These are phyloP conservation scores for Sarocladium kiliense DNA, from an alignment of 2,329 filamentous ascomycete species.

Conservation along the genomic window DNA sequence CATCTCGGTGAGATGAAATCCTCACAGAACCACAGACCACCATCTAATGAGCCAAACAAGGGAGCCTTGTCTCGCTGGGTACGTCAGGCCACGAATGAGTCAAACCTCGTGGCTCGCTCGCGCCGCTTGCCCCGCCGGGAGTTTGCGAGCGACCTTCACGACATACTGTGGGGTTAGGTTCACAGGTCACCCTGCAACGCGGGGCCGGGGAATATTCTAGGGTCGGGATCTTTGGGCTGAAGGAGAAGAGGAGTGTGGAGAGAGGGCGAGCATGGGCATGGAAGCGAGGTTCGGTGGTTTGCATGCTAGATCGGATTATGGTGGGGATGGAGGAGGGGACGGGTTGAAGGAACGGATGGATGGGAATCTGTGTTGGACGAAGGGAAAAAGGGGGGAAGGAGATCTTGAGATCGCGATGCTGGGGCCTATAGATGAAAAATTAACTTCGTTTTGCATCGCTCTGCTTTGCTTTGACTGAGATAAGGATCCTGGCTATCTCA, in stretches of 20 bases:
- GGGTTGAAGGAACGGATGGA: not conserved
- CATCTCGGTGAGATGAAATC: not conserved
- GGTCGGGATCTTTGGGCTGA: not conserved
- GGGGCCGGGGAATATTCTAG: conserved; percentile 5
- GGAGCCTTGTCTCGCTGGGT: too few relatives aligned
- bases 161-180: not conserved
- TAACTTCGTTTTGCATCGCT: not conserved
- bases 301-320: too few relatives aligned
- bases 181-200: not conserved
- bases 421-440: not conserved
- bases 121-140: not conserved
- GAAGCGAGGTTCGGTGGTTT: too few relatives aligned
- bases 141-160: not conserved
- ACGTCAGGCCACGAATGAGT: not conserved
- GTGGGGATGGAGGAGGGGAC: not conserved
- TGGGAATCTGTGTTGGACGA: not conserved
- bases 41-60: not conserved
- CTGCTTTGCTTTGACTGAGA: too few relatives aligned
- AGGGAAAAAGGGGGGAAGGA: not conserved
- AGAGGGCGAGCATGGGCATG: not conserved
- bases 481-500: not conserved
- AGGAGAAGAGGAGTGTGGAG: not conserved
- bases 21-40: not conserved
- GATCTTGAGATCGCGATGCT: not conserved
- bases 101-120: not conserved